phyloP scores from a whole-genome alignment of 2,329 filamentous ascomycete species.

The Cercospora sojina region DNA sequence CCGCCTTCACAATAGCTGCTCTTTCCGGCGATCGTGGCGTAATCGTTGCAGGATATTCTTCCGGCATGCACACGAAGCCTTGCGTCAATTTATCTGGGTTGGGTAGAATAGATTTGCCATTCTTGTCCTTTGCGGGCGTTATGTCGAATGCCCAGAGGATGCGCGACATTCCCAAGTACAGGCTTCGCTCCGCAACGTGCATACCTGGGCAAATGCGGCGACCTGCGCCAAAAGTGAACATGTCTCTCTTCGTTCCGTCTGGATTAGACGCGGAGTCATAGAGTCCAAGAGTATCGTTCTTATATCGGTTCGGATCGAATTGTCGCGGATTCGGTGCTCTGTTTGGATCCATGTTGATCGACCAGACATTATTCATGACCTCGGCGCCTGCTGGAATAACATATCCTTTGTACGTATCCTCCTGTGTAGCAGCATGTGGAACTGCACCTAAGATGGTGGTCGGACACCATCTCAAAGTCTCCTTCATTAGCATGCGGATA shows the following conservation, averaged over 20 bases:
- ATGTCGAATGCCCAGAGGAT: slow-evolving; percentile 51
- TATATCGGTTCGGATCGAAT: slow-evolving; percentile 32
- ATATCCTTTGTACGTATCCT: slow-evolving; percentile 33
- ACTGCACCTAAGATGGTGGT: slow-evolving; percentile 24
- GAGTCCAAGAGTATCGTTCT: slow-evolving; percentile 26
- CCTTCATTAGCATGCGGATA: slow-evolving; percentile 26
- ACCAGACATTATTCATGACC: slow-evolving; percentile 33
- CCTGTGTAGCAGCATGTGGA: slow-evolving; percentile 30
- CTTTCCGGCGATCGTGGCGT: slow-evolving; percentile 38
- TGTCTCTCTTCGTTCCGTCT: slow-evolving; percentile 18
- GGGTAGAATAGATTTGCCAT: slow-evolving; percentile 40
- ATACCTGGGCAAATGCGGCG: slow-evolving; percentile 36
- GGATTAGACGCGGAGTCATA: slow-evolving; percentile 34
- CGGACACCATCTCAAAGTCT: slow-evolving; percentile 26
- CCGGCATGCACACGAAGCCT: slow-evolving; percentile 48
- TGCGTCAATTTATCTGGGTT: slow-evolving; percentile 45
- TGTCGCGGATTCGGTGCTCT: slow-evolving; percentile 26
- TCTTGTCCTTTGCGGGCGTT: slow-evolving; percentile 31
- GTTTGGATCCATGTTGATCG: slow-evolving; percentile 27
- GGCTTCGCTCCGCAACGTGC: slow-evolving; percentile 33
- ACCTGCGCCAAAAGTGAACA: slow-evolving; percentile 34
- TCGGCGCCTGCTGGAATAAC: slow-evolving; percentile 30
- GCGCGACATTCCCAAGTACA: slow-evolving; percentile 42
- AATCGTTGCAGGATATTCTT: slow-evolving; percentile 41
- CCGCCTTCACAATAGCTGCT: slow-evolving; percentile 33